phyloP scores from a whole-genome alignment of 371 early-diverging fungal genomes.

The Mortierella sp. region DNA sequence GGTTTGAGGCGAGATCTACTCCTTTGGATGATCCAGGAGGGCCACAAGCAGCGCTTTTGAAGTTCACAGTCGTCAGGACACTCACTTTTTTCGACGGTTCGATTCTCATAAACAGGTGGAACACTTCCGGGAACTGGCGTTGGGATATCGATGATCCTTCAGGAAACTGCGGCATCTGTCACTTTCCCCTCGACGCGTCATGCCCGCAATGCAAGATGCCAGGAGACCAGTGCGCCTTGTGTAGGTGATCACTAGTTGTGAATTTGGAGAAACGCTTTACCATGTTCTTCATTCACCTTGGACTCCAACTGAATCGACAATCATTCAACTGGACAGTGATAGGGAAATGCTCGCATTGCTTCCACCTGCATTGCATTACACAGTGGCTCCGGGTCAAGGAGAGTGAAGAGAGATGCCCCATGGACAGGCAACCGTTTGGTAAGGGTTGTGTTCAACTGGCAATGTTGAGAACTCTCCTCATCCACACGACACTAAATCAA shows the following conservation, averaged over 20 bases:
- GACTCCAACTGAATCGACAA: too few species aligned
- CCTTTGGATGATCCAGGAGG: too few species aligned
- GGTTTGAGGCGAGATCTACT: too few species aligned
- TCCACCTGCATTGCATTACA: conserved; percentile 49
- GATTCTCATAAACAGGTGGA: conserved; percentile 49
- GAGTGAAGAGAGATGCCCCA: conserved; percentile 40
- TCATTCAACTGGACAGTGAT: too few species aligned
- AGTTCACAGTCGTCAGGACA: too few species aligned
- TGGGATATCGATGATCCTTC: conserved; percentile 49
- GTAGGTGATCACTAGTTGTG: conserved; percentile 28
- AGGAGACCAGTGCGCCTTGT: conserved; percentile 44
- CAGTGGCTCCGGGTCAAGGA: conserved; percentile 49
- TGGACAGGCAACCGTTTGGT: conserved; percentile 52
- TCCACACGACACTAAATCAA: too few species aligned
- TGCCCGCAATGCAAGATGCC: conserved; percentile 46
- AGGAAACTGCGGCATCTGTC: conserved; percentile 50
- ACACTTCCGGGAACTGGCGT: conserved; percentile 44
- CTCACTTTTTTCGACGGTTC: too few species aligned
- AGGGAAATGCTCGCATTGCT: conserved; percentile 45
- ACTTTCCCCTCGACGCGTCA: conserved; percentile 45
- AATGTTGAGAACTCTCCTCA: too few species aligned
- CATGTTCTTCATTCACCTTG: background rate
- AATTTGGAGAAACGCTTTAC: background rate
- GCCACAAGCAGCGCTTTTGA: too few species aligned
- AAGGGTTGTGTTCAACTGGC: background rate